Evolutionary conservation across 371 early-diverging fungal genomes (phyloP), one percentile per base, ranked within the genome.

Genomic region (Conidiobolus incongruus): DNA sequence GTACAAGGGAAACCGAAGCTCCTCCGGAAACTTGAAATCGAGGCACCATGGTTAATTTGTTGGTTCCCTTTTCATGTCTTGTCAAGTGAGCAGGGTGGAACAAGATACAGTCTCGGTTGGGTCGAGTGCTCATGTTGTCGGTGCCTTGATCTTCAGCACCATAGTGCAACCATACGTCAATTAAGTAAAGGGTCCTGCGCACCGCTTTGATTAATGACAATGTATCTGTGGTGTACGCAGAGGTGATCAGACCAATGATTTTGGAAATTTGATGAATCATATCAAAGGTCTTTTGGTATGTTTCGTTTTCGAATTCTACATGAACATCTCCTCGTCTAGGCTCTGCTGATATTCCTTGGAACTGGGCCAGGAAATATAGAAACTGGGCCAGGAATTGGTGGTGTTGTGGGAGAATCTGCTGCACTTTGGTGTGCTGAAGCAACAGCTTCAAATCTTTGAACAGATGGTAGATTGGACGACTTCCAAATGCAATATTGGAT

Each of bases 271-370:
- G 32, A n/a, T 33, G 32, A 2, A 33, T 33, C 8, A 23, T 23
- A 20, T 44, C 44, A 19, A 44, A 44, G 2, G 44, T 33, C 1
- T 15, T 11, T 7, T 33, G 19, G 26, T 35, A 44, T 20, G 44
- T 23, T 5, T 44, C 44, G 12, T 17, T 31, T 22, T 44, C 44
- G 26, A 35, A 44, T 26, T 44, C 44, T 4, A 44, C 44, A 23
- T 44, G 44, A 22, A 33, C 32, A 26, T 44, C 44, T 20, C 5
- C 22, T 35, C 19, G 17, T 2, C 44, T 17, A 6, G 34, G 24
- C 12, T 34, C 23, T n/a, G 44, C 21, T 16, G 31, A 33, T 19
- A 33, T 44, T 4, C 44, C 44, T 16, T 44, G 44, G 36, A 44
- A 44, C 11, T 44, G 32, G 12, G 44, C 20, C 2, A 44, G 17